These are phyloP conservation scores for Amanita muscaria DNA, from an alignment of 768 basidiomycete species.

Conservation along the genomic window DNA sequence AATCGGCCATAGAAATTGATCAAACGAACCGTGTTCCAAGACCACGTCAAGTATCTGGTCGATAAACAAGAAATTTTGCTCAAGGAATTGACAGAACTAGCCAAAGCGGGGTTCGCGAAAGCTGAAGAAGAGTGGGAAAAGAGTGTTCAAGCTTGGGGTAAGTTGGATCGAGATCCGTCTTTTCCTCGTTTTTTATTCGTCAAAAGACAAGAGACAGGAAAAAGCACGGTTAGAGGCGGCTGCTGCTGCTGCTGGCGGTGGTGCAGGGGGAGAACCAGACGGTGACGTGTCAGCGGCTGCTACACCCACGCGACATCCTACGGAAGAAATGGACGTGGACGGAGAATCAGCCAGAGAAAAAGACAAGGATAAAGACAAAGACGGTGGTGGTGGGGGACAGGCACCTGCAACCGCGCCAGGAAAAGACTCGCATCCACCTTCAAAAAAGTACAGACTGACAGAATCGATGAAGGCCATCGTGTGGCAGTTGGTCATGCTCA, in stretches of 20 bases:
- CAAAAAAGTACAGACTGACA: constrained; percentile 70
- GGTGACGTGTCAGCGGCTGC: constrained; percentile 20
- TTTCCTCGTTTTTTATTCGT: constrained; percentile 3
- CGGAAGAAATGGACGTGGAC: constrained; percentile 40
- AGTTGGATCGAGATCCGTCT: constrained; percentile 12
- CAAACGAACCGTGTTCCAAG: constrained; percentile 76
- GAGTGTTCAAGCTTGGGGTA: constrained; percentile 62
- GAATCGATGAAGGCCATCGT: constrained; percentile 73
- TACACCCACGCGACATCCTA: constrained; percentile 34
- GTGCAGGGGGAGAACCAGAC: constrained; percentile 20
- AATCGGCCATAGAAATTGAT: constrained; percentile 66
- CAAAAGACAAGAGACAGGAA: constrained; percentile 49
- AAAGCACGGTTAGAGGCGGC: constrained; percentile 32
- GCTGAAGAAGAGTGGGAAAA: constrained; percentile 75
- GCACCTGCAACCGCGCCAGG: constrained; percentile 12
- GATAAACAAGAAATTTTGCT: constrained; percentile 65
- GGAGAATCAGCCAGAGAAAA: constrained; percentile 16
- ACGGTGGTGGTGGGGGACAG: constrained; percentile 17
- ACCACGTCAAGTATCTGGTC: constrained; percentile 59
- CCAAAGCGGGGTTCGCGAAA: constrained; percentile 56
- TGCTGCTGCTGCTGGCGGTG: constrained; percentile 15
- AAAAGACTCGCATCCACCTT: constrained; percentile 51
- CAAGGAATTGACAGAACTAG: constrained; percentile 48
- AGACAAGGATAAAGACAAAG: constrained; percentile 19
- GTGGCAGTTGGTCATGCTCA: constrained; percentile 74